Evolutionary conservation across 805 yeast genomes (phyloP).

Genomic region (Candida anglica): DNA sequence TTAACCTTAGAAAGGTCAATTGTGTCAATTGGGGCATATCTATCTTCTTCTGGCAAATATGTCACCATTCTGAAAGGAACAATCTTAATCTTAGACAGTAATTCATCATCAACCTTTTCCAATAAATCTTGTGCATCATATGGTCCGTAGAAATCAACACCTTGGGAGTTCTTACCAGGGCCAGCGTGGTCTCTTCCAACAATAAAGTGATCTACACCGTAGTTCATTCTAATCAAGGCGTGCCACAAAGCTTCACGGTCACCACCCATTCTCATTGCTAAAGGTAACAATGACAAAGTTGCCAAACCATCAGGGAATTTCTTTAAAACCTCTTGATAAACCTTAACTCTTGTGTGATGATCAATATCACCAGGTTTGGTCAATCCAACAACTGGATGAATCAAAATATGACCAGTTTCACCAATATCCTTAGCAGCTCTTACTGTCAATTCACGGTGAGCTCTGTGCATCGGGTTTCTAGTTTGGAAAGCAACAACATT

Average conservation of each 20-base stretch:
- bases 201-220: slow-evolving; percentile 94
- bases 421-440: slow-evolving; percentile 94
- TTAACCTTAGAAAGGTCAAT: slow-evolving; percentile 68
- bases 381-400: slow-evolving; percentile 95
- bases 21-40: slow-evolving; percentile 93
- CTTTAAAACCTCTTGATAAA: slow-evolving; percentile 86
- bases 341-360: slow-evolving; percentile 95
- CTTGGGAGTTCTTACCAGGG: slow-evolving; percentile 84
- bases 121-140: slow-evolving; percentile 94
- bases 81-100: slow-evolving; percentile 66
- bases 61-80: slow-evolving; percentile 98
- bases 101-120: slow-evolving; percentile 67
- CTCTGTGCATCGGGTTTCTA: slow-evolving; percentile 98
- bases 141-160: slow-evolving; percentile 94
- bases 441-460: slow-evolving; percentile 93
- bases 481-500: slow-evolving; percentile 94
- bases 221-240: slow-evolving; percentile 92
- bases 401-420: slow-evolving; percentile 69
- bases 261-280: slow-evolving; percentile 99
- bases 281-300: slow-evolving; percentile 77
- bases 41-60: slow-evolving; percentile 89
- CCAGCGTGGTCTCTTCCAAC: slow-evolving; percentile 99
- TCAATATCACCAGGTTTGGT: slow-evolving; percentile 98
- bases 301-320: slow-evolving; percentile 95
- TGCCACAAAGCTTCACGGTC: slow-evolving; percentile 99